phyloP scores from a whole-genome alignment of 441 rosid species.

The Sinapis alba region DNA sequence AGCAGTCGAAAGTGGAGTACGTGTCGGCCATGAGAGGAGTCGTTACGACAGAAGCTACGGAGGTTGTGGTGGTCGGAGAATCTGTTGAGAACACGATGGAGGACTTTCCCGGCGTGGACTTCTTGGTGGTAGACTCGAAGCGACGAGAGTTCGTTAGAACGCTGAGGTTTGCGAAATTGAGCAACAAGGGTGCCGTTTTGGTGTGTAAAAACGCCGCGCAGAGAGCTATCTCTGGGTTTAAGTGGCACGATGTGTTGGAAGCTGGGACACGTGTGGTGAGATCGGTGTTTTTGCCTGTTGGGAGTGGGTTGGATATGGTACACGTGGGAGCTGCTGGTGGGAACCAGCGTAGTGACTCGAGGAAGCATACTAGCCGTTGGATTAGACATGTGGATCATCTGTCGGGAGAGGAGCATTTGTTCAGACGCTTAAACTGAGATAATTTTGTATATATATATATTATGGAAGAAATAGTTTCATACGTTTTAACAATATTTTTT shows the following conservation, averaged over 20 bases:
- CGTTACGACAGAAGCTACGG: conserved; percentile 32
- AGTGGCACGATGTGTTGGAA: conserved; percentile 55
- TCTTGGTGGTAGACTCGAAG: conserved; percentile 68
- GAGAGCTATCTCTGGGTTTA: conserved; percentile 44
- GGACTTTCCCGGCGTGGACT: conserved; percentile 58
- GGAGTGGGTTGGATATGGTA: conserved; percentile 73
- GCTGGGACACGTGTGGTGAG: conserved; percentile 62
- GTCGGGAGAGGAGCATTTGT: conserved; percentile 1
- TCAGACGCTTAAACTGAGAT: background rate
- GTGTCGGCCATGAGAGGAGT: conserved; percentile 42
- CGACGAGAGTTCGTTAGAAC: conserved; percentile 56
- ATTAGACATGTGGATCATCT: conserved; percentile 61
- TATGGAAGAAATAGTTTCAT: no score
- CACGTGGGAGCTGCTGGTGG: conserved; percentile 50
- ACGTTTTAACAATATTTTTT: no score
- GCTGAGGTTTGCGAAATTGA: conserved; percentile 56
- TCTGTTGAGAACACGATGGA: conserved; percentile 52
- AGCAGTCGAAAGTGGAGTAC: conserved; percentile 59
- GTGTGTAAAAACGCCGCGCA: conserved; percentile 66
- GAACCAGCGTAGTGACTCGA: no score
- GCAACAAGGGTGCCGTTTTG: conserved; percentile 69
- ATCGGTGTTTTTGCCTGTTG: conserved; percentile 67
- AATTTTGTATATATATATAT: no score
- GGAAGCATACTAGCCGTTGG: conserved; percentile 61
- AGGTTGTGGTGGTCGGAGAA: conserved; percentile 57